Base-by-base conservation (phyloP, 202 grass and related monocot species). In the Dendrocalamus latiflorus region DNA sequence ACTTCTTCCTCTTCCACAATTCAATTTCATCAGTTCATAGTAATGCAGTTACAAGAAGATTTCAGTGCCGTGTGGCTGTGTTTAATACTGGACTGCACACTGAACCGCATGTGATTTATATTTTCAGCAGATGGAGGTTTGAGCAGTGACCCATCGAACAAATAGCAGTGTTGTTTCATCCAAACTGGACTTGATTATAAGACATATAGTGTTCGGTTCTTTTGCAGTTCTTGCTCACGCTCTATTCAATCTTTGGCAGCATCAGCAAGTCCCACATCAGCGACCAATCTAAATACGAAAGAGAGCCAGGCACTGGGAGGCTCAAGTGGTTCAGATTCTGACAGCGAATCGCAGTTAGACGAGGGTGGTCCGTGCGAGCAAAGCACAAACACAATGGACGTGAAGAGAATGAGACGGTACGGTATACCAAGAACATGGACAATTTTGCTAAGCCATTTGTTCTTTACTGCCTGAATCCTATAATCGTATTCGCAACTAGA, bases 391-490 rank as follows among this genome's bases (percentile, higher is more conserved):
- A 73, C 81, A 37, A 24, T 75, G 8, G 93, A 93, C 15, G 74
- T 88, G 20, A 98, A 95, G 49, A 90, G 93, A 65, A 93, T 95
- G 89, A 73, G 92, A 88, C 89, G 96, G 96, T 98, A 89, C 89
- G 89, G 91, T 95, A 87, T 34, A 65, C 6, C 44, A 70, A 75
- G 14, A 81, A 21, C 71, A 81, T 15, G 65, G 44, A 17, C 70
- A 67, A 58, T 76, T 61, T 16, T 62, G 20, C 8, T 7, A 6
- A 39, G 6, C 54, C 21, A 79, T 84, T 44, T 72, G 8, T 64
- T 16, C 7, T 28, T 73, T 17, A 55, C 25, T 45, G 17, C 63
- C 11, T 33, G n/a, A 43, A 68, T 69, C 13, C 1, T 38, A 10
- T 60, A 34, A 34, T 58, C 4, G 18, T 49, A n/a, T n/a, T n/a